Evolutionary conservation across 2,329 filamentous ascomycete species (phyloP).

Genomic region (Coleophoma cylindrospora): DNA sequence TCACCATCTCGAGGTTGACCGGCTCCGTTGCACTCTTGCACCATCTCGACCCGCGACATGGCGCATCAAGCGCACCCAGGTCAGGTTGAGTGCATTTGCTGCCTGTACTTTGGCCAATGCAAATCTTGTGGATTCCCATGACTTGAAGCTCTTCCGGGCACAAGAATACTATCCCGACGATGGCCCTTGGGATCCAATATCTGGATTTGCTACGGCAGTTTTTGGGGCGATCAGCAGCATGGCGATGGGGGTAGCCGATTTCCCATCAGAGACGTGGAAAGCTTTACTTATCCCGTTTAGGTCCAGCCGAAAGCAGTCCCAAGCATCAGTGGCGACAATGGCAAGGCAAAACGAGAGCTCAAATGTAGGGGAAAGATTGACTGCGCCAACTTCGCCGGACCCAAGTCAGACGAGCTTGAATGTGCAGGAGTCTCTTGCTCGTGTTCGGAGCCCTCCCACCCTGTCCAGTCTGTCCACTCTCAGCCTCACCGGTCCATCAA

Average conservation of each 20-base stretch:
- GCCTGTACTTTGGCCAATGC: slow-evolving; percentile 60
- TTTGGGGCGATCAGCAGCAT: slow-evolving; percentile 72
- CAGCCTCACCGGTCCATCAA: too few relatives aligned
- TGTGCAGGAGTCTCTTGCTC: slow-evolving; percentile 8
- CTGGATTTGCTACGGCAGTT: slow-evolving; percentile 67
- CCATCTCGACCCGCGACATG: slow-evolving; percentile 66
- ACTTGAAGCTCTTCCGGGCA: slow-evolving; percentile 60
- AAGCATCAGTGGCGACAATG: slow-evolving; percentile 5
- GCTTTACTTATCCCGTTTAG: slow-evolving; percentile 25
- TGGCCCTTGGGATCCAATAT: slow-evolving; percentile 71
- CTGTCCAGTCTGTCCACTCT: slow-evolving; percentile 6
- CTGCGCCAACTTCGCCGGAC: slow-evolving; percentile 6
- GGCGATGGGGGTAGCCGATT: slow-evolving; percentile 73
- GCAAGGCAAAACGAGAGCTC: slow-evolving; percentile 6
- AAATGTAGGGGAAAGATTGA: slow-evolving; percentile 6
- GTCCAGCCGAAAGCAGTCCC: slow-evolving; percentile 6
- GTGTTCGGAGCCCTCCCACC: slow-evolving; percentile 3
- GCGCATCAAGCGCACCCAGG: slow-evolving; percentile 61
- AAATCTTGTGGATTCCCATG: slow-evolving; percentile 57
- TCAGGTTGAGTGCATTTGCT: slow-evolving; percentile 66
- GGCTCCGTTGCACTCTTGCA: slow-evolving; percentile 60
- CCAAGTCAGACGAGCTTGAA: slow-evolving; percentile 12
- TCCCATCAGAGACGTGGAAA: slow-evolving; percentile 50
- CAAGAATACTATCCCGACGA: slow-evolving; percentile 70
- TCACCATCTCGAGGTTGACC: slow-evolving; percentile 56